phyloP scores from a whole-genome alignment of 164 flowering plant species.

The Vitis labrusca region DNA sequence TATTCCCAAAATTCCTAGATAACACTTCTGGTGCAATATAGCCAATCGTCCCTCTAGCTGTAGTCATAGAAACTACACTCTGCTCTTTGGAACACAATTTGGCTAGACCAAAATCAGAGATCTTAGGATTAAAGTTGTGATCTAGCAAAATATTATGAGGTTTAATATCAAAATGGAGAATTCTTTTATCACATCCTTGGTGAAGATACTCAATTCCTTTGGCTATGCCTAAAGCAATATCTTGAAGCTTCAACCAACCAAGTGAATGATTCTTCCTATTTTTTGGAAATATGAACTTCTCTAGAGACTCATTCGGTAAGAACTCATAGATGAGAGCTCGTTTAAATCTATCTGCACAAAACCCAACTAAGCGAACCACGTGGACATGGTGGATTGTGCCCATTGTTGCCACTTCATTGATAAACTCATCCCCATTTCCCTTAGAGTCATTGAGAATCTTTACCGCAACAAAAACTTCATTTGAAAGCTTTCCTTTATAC shows the following conservation, averaged over 20 bases:
- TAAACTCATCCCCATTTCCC: no score
- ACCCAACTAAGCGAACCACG: no score
- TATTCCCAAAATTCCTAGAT: slow-evolving; percentile 22
- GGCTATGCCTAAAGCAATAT: slow-evolving; percentile 27
- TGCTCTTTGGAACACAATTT: slow-evolving; percentile 21
- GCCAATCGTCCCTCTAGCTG: slow-evolving; percentile 25
- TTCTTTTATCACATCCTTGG: slow-evolving; percentile 28
- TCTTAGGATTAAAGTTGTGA: slow-evolving; percentile 27
- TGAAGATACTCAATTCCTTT: slow-evolving; percentile 32
- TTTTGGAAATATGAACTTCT: no score
- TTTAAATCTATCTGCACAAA: no score
- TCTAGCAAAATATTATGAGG: no score
- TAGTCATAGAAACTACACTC: slow-evolving; percentile 17
- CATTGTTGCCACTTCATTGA: no score
- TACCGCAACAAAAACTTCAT: no score
- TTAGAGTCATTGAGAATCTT: no score
- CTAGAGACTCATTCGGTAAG: no score
- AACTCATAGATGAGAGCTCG: no score
- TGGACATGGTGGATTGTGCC: no score
- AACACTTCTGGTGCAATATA: slow-evolving; percentile 28
- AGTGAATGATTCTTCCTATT: neutral
- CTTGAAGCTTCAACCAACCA: slow-evolving; percentile 24
- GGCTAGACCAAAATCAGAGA: slow-evolving; percentile 30
- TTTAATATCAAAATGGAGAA: slow-evolving; percentile 18
- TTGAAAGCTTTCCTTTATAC: no score